Conservation (phyloP, 2,329 filamentous ascomycete species). For the Aspergillus sp. region DNA sequence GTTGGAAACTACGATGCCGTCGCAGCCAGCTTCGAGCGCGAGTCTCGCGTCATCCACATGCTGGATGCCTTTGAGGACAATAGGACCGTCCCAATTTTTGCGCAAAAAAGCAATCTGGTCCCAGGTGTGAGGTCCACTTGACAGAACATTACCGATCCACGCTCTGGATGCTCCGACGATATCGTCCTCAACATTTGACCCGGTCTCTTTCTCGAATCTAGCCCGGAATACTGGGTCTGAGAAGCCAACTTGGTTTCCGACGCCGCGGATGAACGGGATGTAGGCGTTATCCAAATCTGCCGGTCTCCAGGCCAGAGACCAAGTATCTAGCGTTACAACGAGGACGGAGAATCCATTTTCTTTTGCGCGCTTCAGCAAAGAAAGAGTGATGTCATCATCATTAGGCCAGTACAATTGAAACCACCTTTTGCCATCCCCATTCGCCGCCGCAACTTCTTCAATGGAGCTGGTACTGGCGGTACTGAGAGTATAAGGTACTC, state of each 20-base stretch:
- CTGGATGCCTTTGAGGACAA: constrained; percentile 63
- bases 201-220: constrained; percentile 54
- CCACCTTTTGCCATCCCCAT: constrained; percentile 61
- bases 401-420: constrained; percentile 75
- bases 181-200: constrained; percentile 49
- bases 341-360: constrained; percentile 63
- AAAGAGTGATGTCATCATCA: constrained; percentile 64
- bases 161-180: constrained; percentile 50
- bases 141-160: constrained; percentile 57
- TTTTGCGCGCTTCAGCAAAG: constrained; percentile 62
- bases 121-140: constrained; percentile 58
- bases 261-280: constrained; percentile 56
- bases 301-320: constrained; percentile 66
- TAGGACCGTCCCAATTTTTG: constrained; percentile 62
- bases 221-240: constrained; percentile 65
- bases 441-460: constrained; percentile 64
- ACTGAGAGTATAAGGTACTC: constrained; percentile 66
- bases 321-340: constrained; percentile 73
- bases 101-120: constrained; percentile 60
- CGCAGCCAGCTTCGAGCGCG: constrained; percentile 46
- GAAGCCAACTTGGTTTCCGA: constrained; percentile 64
- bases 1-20: constrained; percentile 54
- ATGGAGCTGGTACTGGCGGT: constrained; percentile 65
- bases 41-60: constrained; percentile 50
- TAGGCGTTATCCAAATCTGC: constrained; percentile 62